These are phyloP conservation scores for Chlorencoelia australis DNA, from an alignment of 2,329 filamentous ascomycete genomes.

Conservation along the genomic window DNA sequence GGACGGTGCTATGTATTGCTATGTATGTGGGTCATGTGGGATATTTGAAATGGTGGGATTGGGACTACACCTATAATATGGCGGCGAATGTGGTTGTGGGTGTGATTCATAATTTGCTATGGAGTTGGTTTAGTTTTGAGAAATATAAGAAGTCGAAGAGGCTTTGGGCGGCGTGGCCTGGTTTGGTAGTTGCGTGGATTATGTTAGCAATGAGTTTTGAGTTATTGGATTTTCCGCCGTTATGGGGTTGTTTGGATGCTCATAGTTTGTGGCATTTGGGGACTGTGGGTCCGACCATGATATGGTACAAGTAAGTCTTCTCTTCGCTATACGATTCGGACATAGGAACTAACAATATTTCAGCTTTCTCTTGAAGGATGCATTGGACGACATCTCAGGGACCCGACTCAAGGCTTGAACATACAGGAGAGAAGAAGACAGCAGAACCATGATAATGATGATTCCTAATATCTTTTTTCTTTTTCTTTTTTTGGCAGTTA, in stretches of 20 bases:
- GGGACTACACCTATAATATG: slow-evolving; percentile 99
- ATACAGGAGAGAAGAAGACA: too few relatives aligned
- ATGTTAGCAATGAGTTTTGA: slow-evolving; percentile 92
- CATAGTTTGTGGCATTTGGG: slow-evolving; percentile 94
- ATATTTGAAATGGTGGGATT: slow-evolving; percentile 76
- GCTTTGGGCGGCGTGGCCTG: slow-evolving; percentile 81
- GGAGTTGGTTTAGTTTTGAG: slow-evolving; percentile 72
- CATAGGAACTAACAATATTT: slow-evolving; percentile 3
- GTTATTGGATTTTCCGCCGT: slow-evolving; percentile 84
- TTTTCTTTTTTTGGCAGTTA: too few relatives aligned
- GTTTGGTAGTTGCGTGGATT: slow-evolving; percentile 84
- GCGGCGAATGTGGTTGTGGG: slow-evolving; percentile 81
- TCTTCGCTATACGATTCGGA: not conserved
- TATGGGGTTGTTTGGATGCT: slow-evolving; percentile 75
- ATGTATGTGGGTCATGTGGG: slow-evolving; percentile 69
- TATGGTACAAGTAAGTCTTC: slow-evolving; percentile 84
- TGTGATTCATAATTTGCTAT: slow-evolving; percentile 69
- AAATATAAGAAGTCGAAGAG: slow-evolving; percentile 63
- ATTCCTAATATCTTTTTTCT: too few relatives aligned
- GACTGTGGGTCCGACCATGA: slow-evolving; percentile 75
- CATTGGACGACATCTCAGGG: slow-evolving; percentile 68
- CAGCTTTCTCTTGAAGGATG: slow-evolving; percentile 81
- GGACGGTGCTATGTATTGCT: slow-evolving; percentile 62
- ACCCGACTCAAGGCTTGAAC: slow-evolving; percentile 59
- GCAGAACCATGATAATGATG: too few relatives aligned